Conservation (phyloP, 805 yeast species). For the Barnettozyma sucrosica region DNA sequence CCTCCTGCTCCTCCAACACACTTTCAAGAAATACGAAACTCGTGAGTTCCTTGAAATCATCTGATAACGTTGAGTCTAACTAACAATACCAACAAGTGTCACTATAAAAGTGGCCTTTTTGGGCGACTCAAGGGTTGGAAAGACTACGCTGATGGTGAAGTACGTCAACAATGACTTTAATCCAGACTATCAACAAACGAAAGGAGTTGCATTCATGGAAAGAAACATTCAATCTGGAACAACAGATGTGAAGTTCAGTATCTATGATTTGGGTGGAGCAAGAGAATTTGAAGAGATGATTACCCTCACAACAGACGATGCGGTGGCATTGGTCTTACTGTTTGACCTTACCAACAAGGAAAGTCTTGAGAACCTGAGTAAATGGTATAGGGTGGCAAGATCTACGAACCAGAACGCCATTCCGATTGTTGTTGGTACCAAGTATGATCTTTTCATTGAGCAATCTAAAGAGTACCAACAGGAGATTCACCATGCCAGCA, state of each 20-base stretch:
- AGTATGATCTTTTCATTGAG: slow-evolving; percentile 82
- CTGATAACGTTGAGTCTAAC: slow-evolving; percentile 1
- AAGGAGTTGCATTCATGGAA: slow-evolving; percentile 95
- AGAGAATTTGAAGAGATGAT: slow-evolving; percentile 93
- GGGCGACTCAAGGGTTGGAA: slow-evolving; percentile 96
- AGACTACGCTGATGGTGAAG: slow-evolving; percentile 93
- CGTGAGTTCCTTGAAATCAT: slow-evolving; percentile 12
- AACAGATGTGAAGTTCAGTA: slow-evolving; percentile 83
- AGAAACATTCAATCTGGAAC: slow-evolving; percentile 76
- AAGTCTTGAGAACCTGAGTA: slow-evolving; percentile 81
- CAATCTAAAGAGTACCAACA: slow-evolving; percentile 74
- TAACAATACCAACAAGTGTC: slow-evolving; percentile 28
- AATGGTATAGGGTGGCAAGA: slow-evolving; percentile 90
- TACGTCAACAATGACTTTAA: slow-evolving; percentile 94
- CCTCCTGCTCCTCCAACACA: slow-evolving; percentile 23
- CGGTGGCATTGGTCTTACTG: slow-evolving; percentile 85
- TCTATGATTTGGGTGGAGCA: slow-evolving; percentile 97
- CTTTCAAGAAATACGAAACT: slow-evolving; percentile 15
- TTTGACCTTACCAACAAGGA: slow-evolving; percentile 85
- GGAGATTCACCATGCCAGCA: slow-evolving; percentile 76
- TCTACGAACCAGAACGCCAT: slow-evolving; percentile 88
- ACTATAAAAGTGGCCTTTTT: slow-evolving; percentile 84
- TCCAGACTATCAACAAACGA: slow-evolving; percentile 86
- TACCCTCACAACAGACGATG: slow-evolving; percentile 86
- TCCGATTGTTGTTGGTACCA: slow-evolving; percentile 89